Percentiles rank a stretch among this genome's conserved stretches.
Conservation (phyloP, 169 alveolate species). For the Plasmodium blacklocki region DNA sequence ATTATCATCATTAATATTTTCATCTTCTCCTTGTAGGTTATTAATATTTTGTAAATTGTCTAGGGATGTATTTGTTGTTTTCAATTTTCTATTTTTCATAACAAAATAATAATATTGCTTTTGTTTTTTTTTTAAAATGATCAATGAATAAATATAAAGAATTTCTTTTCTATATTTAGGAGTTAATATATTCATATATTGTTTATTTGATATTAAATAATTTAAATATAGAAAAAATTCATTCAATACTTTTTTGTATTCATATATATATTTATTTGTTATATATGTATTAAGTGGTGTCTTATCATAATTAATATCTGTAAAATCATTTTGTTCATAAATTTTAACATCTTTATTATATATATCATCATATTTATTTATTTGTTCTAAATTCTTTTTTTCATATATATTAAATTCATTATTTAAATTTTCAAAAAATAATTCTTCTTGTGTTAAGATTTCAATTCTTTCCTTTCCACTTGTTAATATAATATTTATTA, state of each 20-base stretch:
- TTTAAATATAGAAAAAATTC: constrained; percentile 34
- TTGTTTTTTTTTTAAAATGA: constrained; percentile 42
- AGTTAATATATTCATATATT: constrained; percentile 21
- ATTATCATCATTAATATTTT: not conserved
- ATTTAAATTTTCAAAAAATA: constrained; percentile 73
- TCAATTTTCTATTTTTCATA: not conserved
- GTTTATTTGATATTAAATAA: constrained; percentile 29
- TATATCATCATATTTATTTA: constrained; percentile 7
- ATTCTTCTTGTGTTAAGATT: constrained; percentile 72
- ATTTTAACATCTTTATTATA: constrained; percentile 39
- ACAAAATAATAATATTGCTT: constrained; percentile 13
- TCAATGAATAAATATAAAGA: constrained; percentile 16
- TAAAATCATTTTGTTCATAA: constrained; percentile 48
- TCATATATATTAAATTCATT: constrained; percentile 30
- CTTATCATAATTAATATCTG: constrained; percentile 44
- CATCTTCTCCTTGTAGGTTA: not conserved
- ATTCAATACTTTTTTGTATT: constrained; percentile 39
- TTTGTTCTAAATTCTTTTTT: constrained; percentile 7
- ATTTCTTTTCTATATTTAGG: constrained; percentile 43
- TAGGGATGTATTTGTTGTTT: not conserved
- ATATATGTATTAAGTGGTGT: constrained; percentile 74
- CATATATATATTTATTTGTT: constrained; percentile 60
- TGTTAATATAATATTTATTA: constrained; percentile 49
- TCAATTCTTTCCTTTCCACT: constrained; percentile 75
- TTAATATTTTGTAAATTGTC: not conserved